phyloP scores from a whole-genome alignment of 2,329 filamentous ascomycete species.

The Venturia pyrina region DNA sequence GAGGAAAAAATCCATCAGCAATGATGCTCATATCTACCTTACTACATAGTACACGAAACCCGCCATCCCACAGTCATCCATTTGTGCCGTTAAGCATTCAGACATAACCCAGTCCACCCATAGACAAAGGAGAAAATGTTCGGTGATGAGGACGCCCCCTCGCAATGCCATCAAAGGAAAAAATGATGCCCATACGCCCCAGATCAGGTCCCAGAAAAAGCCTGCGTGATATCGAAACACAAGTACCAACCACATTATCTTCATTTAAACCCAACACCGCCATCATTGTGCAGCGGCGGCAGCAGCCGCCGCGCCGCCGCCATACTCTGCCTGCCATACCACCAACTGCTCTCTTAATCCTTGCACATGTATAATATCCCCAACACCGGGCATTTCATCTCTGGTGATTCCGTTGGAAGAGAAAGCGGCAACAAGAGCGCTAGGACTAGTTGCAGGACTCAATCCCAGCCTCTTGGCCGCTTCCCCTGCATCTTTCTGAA shows the following conservation, averaged over 20 bases:
- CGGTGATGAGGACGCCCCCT: not conserved
- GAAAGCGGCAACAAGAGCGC: conserved; percentile 53
- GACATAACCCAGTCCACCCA: not conserved
- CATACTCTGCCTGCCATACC: conserved; percentile 72
- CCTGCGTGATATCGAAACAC: not conserved
- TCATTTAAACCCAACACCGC: conserved; percentile 21
- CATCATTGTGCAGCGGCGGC: conserved; percentile 19
- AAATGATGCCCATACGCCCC: not conserved
- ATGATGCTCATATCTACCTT: too few species aligned
- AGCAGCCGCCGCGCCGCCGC: conserved; percentile 19
- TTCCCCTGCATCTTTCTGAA: not conserved
- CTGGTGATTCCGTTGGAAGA: not conserved
- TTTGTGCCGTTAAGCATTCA: not conserved
- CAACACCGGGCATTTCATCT: conserved; percentile 54
- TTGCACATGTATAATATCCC: conserved; percentile 72
- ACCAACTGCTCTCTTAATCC: conserved; percentile 40
- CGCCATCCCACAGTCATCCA: not conserved
- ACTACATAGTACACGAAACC: not conserved
- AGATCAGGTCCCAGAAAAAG: not conserved
- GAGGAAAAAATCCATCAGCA: too few species aligned
- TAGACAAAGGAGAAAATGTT: not conserved
- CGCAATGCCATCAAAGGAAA: not conserved
- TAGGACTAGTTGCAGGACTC: conserved; percentile 38
- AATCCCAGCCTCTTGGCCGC: conserved; percentile 18
- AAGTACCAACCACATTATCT: not conserved